Evolutionary conservation across 1,139 yeast species (phyloP), one percentile per base, ranked within the genome.

Genomic region (Scheffersomyces parashehatae): DNA sequence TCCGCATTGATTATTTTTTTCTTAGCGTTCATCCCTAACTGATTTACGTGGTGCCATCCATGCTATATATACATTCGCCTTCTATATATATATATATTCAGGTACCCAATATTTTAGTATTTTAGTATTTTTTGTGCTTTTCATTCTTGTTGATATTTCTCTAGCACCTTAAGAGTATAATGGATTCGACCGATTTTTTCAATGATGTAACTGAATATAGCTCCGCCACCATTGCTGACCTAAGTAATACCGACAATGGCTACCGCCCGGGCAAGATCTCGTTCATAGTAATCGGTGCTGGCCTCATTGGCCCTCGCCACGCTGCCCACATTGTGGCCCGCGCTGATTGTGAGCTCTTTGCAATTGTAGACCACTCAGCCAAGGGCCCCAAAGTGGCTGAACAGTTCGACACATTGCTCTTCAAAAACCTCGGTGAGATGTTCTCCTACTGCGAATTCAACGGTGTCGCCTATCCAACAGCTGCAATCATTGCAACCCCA

Each of bases 401-500:
- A 9, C 45, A 54, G 14, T 55, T 67, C 32, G 49, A 53, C 29
- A 56, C 70, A 1, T 48, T 55, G 26, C 65, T 64, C 45, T 70
- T 68, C 50, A 41, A 45, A 10, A 53, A 59, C 13, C 58, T 70
- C 37, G 54, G 57, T 20, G 60, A 59, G 11, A 54, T 70, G 60
- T 56, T 67, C 14, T 48, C 48, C 8, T 57, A 56, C 44, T 69
- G 74, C 49, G 58, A 61, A 28, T 33, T 42, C 4, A 55, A 56
- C 32, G 44, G 49, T 13, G 41, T 62, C 5, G 46, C 53, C 16
- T 65, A 62, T 29, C 77, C 77, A 1, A 66, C 68, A 38, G 77
- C 74, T 1, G 77, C 76, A 11, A 70, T 72, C 7, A 62, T 72
- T 3, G 70, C 74, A 38, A 72, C 77, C 2, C 77, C 77, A 1